Base-by-base conservation (phyloP, 208 protist genomes). In the Endotrypanum monterogeii region DNA sequence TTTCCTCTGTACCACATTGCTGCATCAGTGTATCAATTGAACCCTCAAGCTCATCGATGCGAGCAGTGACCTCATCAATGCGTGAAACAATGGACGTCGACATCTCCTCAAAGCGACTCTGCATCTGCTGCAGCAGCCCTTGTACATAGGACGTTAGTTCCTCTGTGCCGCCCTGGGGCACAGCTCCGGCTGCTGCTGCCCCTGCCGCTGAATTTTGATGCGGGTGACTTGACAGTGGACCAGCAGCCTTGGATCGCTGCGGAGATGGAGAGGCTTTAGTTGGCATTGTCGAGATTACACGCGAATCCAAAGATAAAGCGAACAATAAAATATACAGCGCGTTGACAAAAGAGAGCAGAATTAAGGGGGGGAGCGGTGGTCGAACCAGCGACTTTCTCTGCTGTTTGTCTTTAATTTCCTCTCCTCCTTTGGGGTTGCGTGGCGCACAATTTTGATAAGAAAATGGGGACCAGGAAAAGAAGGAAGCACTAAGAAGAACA, bases 1-100 rank as follows among this genome's bases (percentile, higher is more conserved):
- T 91, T 8, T 96, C 91, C 71, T 97, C 94, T 46, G 83, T 80
- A 18, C 95, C 94, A 8, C 95, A 94, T 83, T 99, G 96, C 80
- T 97, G 89, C 95, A 99, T 98, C 25, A 99, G 80, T 44, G 98
- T 96, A 57, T 92, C 89, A 78, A 99, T 98, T 1, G 93, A 98
- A 57, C 86, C 89, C 82, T 99, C 98, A 9, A 98, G 82, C 20
- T 98, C 96, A 68, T 98, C 96, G 48, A 99, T 98, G 46, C 96
- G 89, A 5, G 58, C 51, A 57, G 90, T 93, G 96, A 99, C 98
- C 61, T 98, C 96, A 63, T 99, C 98, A 73, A 99, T 98, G 56
- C 94, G 87, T 12, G 75, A 76, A 70, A 98, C 90, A 74, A 99
- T 99, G 62, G 89, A 87, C 61, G 95, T 94, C 23, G 93, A 97